These are phyloP conservation scores for Pyricularia grisea DNA, from an alignment of 2,329 filamentous ascomycete species.

Conservation along the genomic window DNA sequence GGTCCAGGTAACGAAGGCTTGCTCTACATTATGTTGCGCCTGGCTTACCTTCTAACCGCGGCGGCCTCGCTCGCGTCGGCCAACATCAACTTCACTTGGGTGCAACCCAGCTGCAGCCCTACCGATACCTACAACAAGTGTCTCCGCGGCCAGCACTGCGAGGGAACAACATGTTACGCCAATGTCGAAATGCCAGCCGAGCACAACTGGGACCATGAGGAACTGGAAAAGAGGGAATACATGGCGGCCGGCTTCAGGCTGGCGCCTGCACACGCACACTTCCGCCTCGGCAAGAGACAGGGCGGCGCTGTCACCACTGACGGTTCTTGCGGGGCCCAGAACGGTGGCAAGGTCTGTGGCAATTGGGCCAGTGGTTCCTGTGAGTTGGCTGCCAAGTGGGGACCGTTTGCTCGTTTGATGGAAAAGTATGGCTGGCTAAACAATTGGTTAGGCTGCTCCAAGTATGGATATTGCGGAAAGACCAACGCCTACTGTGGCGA, in stretches of 20 bases:
- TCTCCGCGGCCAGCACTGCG: slow-evolving; percentile 5
- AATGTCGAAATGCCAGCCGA: neutral
- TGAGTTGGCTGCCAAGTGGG: neutral
- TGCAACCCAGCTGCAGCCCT: slow-evolving; percentile 2
- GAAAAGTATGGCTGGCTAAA: neutral
- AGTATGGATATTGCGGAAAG: neutral
- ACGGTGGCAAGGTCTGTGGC: neutral
- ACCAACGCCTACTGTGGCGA: neutral
- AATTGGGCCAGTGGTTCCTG: neutral
- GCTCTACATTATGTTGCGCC: neutral
- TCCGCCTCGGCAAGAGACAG: neutral
- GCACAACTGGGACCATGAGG: neutral
- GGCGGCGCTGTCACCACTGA: neutral
- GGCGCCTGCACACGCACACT: neutral
- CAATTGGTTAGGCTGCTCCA: neutral
- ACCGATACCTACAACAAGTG: slow-evolving; percentile 3
- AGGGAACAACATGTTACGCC: neutral
- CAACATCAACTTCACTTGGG: slow-evolving; percentile 6
- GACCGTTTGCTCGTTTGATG: neutral
- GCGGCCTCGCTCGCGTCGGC: neutral
- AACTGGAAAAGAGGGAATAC: neutral
- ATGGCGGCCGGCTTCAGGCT: neutral
- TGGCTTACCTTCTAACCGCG: neutral
- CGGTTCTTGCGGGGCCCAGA: neutral
- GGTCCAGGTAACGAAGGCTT: neutral